phyloP scores from a whole-genome alignment of 202 grass and related monocot species.

The Sporobolus alterniflorus region DNA sequence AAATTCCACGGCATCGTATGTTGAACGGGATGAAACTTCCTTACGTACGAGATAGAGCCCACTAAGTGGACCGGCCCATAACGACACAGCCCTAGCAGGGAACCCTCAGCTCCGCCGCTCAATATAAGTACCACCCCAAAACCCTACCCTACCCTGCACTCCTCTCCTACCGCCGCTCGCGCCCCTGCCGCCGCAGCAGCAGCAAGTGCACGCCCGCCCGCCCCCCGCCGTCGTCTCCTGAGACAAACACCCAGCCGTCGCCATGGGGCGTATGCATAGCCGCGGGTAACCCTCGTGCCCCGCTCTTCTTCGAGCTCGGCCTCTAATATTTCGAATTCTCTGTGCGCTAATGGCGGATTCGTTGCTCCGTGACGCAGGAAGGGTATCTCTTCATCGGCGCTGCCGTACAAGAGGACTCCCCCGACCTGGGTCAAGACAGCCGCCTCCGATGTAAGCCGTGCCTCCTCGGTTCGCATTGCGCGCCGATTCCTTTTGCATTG shows the following conservation, averaged over 20 bases:
- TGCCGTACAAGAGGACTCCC: conserved; percentile 80
- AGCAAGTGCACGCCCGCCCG: neutral
- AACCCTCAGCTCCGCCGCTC: conserved; percentile 8
- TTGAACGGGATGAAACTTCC: neutral
- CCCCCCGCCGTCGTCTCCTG: conserved; percentile 23
- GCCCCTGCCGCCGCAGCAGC: conserved; percentile 21
- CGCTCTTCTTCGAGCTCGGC: no score
- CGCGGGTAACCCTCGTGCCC: conserved; percentile 44
- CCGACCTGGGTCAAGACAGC: conserved; percentile 68
- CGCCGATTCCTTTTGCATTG: neutral
- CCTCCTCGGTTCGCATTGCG: neutral
- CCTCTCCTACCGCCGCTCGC: conserved; percentile 19
- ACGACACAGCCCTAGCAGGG: conserved; percentile 10
- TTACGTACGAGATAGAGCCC: neutral
- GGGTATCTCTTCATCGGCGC: conserved; percentile 79
- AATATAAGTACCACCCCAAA: conserved; percentile 36
- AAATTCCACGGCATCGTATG: neutral
- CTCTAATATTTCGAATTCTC: neutral
- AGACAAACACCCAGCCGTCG: conserved; percentile 15
- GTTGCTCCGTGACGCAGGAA: conserved; percentile 38
- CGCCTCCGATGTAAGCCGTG: conserved; percentile 35
- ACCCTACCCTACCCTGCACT: conserved; percentile 53
- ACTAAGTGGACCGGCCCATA: neutral
- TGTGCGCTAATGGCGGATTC: conserved; percentile 20
- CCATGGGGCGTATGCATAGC: conserved; percentile 97